Evolutionary conservation across 352 stramenopile genomes (phyloP).

Genomic region (Blastocystis sp.): DNA sequence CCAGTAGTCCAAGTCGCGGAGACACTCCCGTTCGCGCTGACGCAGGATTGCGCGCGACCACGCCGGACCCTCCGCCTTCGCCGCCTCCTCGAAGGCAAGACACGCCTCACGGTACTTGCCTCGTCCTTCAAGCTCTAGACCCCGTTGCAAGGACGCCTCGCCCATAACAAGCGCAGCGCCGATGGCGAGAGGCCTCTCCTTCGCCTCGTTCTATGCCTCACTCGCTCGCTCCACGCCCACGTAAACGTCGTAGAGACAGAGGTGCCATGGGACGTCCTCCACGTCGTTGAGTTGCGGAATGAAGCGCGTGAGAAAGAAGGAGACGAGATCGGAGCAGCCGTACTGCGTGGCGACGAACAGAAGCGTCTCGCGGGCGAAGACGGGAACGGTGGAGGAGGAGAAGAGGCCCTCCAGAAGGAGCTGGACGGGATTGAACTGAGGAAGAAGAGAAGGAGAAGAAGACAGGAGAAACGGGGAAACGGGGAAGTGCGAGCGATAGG

Average conservation of each 20-base stretch:
- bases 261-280: background rate
- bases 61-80: background rate
- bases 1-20: background rate
- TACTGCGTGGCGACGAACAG: background rate
- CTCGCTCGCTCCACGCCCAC: background rate
- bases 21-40: background rate
- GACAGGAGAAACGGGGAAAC: background rate
- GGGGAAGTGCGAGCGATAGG: background rate
- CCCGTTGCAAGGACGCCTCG: too few species aligned
- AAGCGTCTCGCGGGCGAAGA: slow-evolving; percentile 9
- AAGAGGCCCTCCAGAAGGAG: background rate
- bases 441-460: background rate
- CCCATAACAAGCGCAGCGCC: background rate
- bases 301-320: background rate
- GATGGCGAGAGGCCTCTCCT: background rate
- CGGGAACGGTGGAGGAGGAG: background rate
- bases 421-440: background rate
- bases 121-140: background rate
- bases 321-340: background rate
- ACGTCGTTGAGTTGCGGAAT: background rate
- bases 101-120: background rate
- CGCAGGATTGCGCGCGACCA: background rate
- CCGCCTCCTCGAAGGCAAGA: background rate
- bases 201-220: background rate
- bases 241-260: background rate